Base-by-base conservation (phyloP, 2,329 filamentous ascomycete genomes). In the Plenodomus tracheiphilus region DNA sequence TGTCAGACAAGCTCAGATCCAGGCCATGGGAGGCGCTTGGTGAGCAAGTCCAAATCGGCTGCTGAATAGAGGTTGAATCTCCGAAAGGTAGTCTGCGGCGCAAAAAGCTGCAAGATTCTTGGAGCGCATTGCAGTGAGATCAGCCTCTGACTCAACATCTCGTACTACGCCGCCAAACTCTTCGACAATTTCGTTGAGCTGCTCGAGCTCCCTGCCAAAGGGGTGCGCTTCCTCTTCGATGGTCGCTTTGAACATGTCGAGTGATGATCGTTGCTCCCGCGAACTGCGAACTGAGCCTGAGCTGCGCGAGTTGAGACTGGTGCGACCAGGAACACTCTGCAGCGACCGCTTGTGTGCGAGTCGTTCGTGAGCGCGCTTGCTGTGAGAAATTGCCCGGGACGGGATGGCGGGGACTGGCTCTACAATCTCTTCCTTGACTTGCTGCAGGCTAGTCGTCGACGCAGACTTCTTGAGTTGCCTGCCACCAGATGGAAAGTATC, bases 171-270 rank as follows among this genome's bases (percentile, higher is more conserved):
- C 69, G 36, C 85, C 85, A 61, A 91, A 93, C 73, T 97, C 92
- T 74, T 97, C 94, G 0, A 88, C 93, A 15, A 97, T 82, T 74
- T 97, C 94, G 44, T 91, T 91, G 19, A 97, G 89, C 74, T 97
- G 88, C 47, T 90, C 91, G 44, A 97, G 79, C 74, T 99, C 94
- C 42, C 87, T 86, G 44, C 90, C 90, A 64, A 97, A 97, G 0
- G 93, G 93, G 70, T 94, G 84, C 39, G 74, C 30, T 72, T 81
- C 55, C 67, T 70, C 64, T 48, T 56, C 64, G 58, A 61, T 62
- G 49, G 64, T 58, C 47, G 51, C 48, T 17, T 46, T 54, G 68
- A 79, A 75, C 66, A 77, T 73, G 56, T 79, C 74, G 40, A 71
- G 32, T 9, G 72, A 74, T 25, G 66, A 53, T 70, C 80, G 75